Base-by-base conservation (phyloP, 306 rosid species). In the Mucuna pruriens region DNA sequence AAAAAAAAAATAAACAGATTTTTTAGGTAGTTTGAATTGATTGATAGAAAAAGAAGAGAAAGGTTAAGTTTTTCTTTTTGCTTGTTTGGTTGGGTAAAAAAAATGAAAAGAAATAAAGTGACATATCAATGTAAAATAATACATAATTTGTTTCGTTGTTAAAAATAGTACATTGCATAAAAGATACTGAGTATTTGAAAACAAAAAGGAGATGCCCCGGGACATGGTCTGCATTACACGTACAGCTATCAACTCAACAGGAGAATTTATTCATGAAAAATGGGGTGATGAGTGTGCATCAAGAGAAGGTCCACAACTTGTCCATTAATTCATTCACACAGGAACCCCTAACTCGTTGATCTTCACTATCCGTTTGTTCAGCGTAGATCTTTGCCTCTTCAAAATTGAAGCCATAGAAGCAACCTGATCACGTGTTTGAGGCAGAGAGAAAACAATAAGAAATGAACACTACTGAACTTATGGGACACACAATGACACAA, bases 281-380 rank as follows among this genome's bases (percentile, higher is more conserved):
- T 29, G 73, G 38, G 13, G 76, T 22, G 48, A 75, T 33, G 76
- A 38, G 38, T 52, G 80, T 75, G 80, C 80, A 83, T 19, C 26
- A 49, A 38, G 71, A 71, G 42, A 55, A 49, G 61, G 51, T 39
- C 70, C 82, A 42, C 70, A 64, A 79, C 38, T 7, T 16, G 44
- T 45, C 33, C 26, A 55, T 9, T 49, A 68, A n/a, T 51, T 94
- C 86, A n/a, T 51, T 94, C 87, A 94, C 49, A 90, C 91, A 12
- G 89, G 82, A 76, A 95, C 49, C 58, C 98, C 98, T 13, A 91
- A 84, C 23, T 92, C 97, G 3, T 94, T 91, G 58, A 92, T 88
- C 87, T 90, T 91, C 94, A 84, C 65, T 61, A 87, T 85, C 75
- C 86, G 86, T 77, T 89, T 92, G 86, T 93, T 84, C 80, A 92